Evolutionary conservation across 2,329 filamentous ascomycete genomes (phyloP), one percentile per base, ranked within the genome.

Genomic region (Cordyceps fumosorosea): DNA sequence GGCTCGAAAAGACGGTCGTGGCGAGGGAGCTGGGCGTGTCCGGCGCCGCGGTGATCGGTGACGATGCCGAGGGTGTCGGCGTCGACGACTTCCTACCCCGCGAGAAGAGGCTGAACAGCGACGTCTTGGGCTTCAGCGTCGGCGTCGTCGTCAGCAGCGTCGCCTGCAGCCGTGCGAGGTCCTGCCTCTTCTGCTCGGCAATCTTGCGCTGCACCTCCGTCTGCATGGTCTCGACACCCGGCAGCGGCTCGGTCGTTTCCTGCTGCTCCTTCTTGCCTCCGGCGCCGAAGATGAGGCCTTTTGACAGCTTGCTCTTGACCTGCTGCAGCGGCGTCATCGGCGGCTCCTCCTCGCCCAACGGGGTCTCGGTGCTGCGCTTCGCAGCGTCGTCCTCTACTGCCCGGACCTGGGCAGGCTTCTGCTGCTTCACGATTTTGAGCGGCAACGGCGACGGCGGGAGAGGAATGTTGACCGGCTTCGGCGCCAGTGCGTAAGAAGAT

Each of bases 141-240:
- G 71, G 68, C 11, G 71, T 75, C 40, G 44, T 80, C 72, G 10
- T 12, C 34, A 3, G 34, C 11, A 44, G 40, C 65, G 80, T 74
- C 44, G 75, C 71, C 64, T 78, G 75, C 24, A 80, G 74, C 60
- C 78, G 76, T 55, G 76, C 75, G 24, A 80, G 73, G 65, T 82
- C 78, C 59, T 77, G 76, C 67, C 76, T 78, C 70, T 79, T 80
- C 68, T 81, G 79, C 65, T 82, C 79, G 26, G 77, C 76, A 51
- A 80, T 71, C 51, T 79, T 76, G 63, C 79, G 77, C 66, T 81
- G 75, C 40, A 76, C 79, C 66, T 83, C 80, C 44, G 74, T 76
- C 63, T 81, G 76, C 59, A 77, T 73, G 61, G 75, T 78, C 61
- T 77, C 77, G 52, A 70, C 69, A 26, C 5, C 37, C 18, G 48